Conservation (phyloP, 106 monocot species). For the Allium cepa region DNA sequence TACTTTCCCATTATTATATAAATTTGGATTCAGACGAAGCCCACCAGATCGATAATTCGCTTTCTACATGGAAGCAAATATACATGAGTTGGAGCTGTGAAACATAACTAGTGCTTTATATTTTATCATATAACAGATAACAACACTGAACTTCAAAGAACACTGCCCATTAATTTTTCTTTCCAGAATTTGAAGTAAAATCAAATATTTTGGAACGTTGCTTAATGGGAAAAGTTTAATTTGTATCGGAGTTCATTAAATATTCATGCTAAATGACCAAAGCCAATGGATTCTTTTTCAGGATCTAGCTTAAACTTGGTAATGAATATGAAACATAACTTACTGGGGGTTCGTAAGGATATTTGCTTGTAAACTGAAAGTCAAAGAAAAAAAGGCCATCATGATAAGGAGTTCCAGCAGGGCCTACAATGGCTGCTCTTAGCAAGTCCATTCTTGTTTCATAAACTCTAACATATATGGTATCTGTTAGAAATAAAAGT, state of each 20-base stretch:
- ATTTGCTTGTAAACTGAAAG: conserved; percentile 42
- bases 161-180: no score
- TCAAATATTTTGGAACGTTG: no score
- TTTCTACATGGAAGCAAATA: conserved; percentile 13
- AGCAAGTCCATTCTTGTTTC: conserved; percentile 76
- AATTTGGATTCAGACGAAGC: conserved; percentile 43
- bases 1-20: conserved; percentile 37
- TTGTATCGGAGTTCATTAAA: no score
- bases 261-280: no score
- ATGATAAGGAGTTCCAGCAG: conserved; percentile 81
- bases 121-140: no score
- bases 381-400: conserved; percentile 90
- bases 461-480: conserved; percentile 58
- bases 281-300: no score
- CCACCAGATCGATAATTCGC: conserved; percentile 40
- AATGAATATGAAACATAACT: background rate
- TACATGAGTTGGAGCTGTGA: background rate
- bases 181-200: no score
- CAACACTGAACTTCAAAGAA: no score
- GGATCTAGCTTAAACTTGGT: no score
- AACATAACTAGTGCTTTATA: no score
- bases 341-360: conserved; percentile 72
- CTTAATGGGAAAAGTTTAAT: no score
- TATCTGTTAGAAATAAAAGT: conserved; percentile 28
- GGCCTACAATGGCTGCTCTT: conserved; percentile 69